These are phyloP conservation scores for Penicillium malachiteum DNA, from an alignment of 495 filamentous ascomycete species.

Conservation along the genomic window DNA sequence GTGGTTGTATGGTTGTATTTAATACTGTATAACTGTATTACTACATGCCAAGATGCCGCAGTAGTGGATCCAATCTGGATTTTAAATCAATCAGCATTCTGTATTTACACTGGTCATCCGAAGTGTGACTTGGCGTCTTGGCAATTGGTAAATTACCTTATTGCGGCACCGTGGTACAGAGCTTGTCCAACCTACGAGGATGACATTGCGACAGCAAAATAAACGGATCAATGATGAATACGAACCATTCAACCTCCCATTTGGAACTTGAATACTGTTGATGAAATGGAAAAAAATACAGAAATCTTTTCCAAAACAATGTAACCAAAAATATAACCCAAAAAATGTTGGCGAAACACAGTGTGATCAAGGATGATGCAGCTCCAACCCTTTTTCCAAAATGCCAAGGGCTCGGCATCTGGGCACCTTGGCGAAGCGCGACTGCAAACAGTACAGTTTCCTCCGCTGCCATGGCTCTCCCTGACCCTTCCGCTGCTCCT, in stretches of 20 bases:
- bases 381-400: constrained; percentile 5
- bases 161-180: constrained; percentile 11
- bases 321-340: too few species aligned
- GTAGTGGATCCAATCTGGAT: constrained; percentile 25
- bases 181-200: constrained; percentile 11
- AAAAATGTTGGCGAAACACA: not conserved
- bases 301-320: too few species aligned
- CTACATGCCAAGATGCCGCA: constrained; percentile 20
- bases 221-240: not conserved
- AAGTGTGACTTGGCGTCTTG: constrained; percentile 39
- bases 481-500: constrained; percentile 34
- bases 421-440: constrained; percentile 42
- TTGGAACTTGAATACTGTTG: too few species aligned
- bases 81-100: constrained; percentile 18
- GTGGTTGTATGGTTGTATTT: too few species aligned
- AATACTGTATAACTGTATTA: not conserved
- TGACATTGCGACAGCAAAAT: not conserved
- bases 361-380: not conserved
- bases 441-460: constrained; percentile 29
- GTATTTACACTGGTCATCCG: constrained; percentile 14
- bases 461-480: constrained; percentile 34
- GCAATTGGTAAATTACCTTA: constrained; percentile 28
- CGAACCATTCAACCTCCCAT: too few species aligned
- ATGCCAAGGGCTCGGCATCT: constrained; percentile 49
- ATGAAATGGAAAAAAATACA: too few species aligned